Evolutionary conservation across 2,329 filamentous ascomycete species (phyloP), one percentile per base, ranked within the genome.

Genomic region (Penicillium sclerotiorum): DNA sequence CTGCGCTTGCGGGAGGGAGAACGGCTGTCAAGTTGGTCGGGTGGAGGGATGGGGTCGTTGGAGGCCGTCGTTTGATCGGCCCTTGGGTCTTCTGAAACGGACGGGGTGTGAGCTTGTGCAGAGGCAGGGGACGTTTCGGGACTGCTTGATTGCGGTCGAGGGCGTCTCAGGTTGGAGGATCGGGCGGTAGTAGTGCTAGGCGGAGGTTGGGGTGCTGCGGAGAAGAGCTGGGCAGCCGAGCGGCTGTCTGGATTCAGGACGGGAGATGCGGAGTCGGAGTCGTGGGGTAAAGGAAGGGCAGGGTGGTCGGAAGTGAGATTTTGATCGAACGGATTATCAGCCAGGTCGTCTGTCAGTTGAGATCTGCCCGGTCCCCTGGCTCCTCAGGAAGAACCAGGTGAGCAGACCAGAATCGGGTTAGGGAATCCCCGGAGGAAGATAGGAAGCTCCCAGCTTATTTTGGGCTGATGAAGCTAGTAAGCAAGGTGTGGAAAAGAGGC

Each of bases 221-320:
- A 35, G 61, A 61, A 52, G 59, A 56, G 44, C 33, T 44, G 47
- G 42, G 38, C 22, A 22, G 42, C 36, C 36, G 35, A 21, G 39
- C 39, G 20, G 37, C 33, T 15, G 37, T 25, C 41, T 5, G 37
- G 36, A 43, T 30, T 52, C 59, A 57, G 47, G 46, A 13, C 28
- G 30, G 23, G 20, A 47, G 33, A 28, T 9, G 9, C 23, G 5
- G 23, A n/a, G n/a, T n/a, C 22, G 18, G 33, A 25, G 72, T 74
- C 69, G 63, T 77, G 71, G 72, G 74, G 71, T 60, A 74, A 80
- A 78, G 81, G 78, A 69, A 75, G 78, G 75, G 80, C 72, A 79
- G 82, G 81, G 78, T 80, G 73, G 84, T 85, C 86, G 83, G 86
- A 75, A 77, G 80, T 77, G 83, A 80, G 81, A 80, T 82, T 71